Base-by-base conservation (phyloP, 148 eudicot genomes). In the Bassia scoparia region DNA sequence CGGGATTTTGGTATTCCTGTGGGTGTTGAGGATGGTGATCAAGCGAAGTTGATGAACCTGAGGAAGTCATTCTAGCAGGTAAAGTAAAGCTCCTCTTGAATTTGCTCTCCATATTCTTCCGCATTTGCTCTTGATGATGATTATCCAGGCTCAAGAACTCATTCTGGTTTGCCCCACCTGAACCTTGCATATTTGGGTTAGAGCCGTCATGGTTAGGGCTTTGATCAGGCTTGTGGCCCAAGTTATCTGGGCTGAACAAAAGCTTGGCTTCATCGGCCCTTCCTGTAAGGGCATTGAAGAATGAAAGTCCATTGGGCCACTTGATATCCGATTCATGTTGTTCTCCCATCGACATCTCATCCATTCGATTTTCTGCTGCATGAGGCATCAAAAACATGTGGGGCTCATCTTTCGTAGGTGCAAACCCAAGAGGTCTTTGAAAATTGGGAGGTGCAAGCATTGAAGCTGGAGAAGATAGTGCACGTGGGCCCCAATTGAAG, bases 21-120 rank as follows among this genome's bases (percentile, higher is more conserved):
- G 87, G 83, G 20, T 85, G 81, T 27, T 74, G 88, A 23, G 79
- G 44, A 29, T 87, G 90, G 49, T 90, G 98, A 75, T 93, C 89
- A 5, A 89, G 89, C 3, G 98, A 90, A 37, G 92, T 86, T 0
- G 98, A 90, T 17, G 98, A 93, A 24, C 89, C 86, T 11, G 97
- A 87, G 6, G 89, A 86, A 8, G 88, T 67, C 89, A 93, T 93
- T 71, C 98, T 86, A 16, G 90, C 89, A 44, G 98, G 94, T 67
- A 93, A 83, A 4, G 94, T 89, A 73, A 82, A 93, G 85, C 96
- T 89, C 83, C 98, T 85, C 85, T 89, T 89, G 74, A 83, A 90
- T 77, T 93, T 93, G 76, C 75, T 86, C 61, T 90, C 94, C 83
- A 87, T 66, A 24, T 30, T 86, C 78, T 89, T 91, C 83, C 89